phyloP scores from a whole-genome alignment of 345 rosid genomes.

The Salix suchowensis region DNA sequence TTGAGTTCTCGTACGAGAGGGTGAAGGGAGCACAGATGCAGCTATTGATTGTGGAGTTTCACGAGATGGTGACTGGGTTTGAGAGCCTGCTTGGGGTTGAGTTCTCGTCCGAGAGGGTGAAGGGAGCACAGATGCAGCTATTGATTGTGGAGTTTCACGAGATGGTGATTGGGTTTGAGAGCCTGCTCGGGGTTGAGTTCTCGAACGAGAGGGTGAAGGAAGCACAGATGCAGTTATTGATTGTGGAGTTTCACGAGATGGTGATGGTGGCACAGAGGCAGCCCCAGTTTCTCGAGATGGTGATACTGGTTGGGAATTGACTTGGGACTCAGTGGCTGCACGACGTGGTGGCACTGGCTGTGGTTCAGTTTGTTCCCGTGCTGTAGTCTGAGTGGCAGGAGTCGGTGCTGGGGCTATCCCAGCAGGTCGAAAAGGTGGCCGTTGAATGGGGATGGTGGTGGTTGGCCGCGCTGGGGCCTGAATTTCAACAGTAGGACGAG shows the following conservation, averaged over 20 bases:
- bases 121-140: slow-evolving; percentile 20
- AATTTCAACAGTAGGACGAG: slow-evolving; percentile 26
- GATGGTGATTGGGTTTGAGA: slow-evolving; percentile 23
- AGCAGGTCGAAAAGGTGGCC: slow-evolving; percentile 45
- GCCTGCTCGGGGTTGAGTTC: slow-evolving; percentile 18
- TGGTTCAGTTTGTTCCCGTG: slow-evolving; percentile 17
- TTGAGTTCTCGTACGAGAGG: slow-evolving; percentile 5
- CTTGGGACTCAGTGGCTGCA: slow-evolving; percentile 7
- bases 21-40: slow-evolving; percentile 16
- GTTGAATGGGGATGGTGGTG: slow-evolving; percentile 12
- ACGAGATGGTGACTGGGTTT: slow-evolving; percentile 28
- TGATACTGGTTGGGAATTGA: slow-evolving; percentile 18
- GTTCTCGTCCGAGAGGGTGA: slow-evolving; percentile 3
- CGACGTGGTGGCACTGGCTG: slow-evolving; percentile 13
- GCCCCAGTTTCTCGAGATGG: slow-evolving; percentile 20
- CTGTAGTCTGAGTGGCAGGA: slow-evolving; percentile 18
- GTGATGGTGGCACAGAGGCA: slow-evolving; percentile 11
- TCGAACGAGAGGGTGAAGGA: slow-evolving; percentile 9
- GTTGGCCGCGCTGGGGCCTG: slow-evolving; percentile 20
- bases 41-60: slow-evolving; percentile 20
- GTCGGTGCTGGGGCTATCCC: slow-evolving; percentile 27
- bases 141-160: slow-evolving; percentile 23
- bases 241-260: slow-evolving; percentile 28
- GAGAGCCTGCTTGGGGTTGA: slow-evolving; percentile 22
- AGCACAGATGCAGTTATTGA: slow-evolving; percentile 19